phyloP scores from a whole-genome alignment of 2,329 filamentous ascomycete genomes.

The Clarireedia hainanense region DNA sequence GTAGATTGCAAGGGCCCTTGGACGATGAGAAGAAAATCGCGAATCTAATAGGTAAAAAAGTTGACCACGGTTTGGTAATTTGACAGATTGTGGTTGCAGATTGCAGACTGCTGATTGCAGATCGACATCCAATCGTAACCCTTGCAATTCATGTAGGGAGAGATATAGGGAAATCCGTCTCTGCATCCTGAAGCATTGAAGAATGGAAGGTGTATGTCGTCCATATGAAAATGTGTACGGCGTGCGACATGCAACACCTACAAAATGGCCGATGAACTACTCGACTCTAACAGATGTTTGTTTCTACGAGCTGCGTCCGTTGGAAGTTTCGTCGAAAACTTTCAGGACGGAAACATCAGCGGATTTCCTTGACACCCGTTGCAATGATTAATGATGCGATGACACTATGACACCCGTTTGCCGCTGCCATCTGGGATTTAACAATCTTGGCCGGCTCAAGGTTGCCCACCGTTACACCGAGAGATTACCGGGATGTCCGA shows the following conservation, averaged over 20 bases:
- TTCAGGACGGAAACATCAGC: constrained; percentile 4
- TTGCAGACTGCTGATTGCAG: background rate
- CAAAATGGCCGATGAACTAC: background rate
- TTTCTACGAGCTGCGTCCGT: background rate
- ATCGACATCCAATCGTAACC: background rate
- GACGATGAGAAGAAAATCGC: background rate
- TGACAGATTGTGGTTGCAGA: background rate
- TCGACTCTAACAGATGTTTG: background rate
- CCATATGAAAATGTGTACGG: background rate
- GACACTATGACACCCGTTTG: constrained; percentile 5
- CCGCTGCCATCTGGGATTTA: constrained; percentile 6
- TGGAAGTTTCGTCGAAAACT: constrained; percentile 2
- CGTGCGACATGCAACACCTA: background rate
- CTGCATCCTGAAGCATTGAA: background rate
- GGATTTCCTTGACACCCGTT: constrained; percentile 9
- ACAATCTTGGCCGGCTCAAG: no score
- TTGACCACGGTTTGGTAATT: background rate
- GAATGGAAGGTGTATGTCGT: background rate
- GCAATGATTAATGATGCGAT: constrained; percentile 1
- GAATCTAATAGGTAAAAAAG: background rate
- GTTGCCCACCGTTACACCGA: background rate
- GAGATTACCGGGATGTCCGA: constrained; percentile 4
- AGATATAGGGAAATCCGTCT: background rate
- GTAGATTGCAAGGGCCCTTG: background rate
- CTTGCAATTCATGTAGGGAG: background rate